Evolutionary conservation across 345 rosid species (phyloP).

Genomic region (Turnera subulata): DNA sequence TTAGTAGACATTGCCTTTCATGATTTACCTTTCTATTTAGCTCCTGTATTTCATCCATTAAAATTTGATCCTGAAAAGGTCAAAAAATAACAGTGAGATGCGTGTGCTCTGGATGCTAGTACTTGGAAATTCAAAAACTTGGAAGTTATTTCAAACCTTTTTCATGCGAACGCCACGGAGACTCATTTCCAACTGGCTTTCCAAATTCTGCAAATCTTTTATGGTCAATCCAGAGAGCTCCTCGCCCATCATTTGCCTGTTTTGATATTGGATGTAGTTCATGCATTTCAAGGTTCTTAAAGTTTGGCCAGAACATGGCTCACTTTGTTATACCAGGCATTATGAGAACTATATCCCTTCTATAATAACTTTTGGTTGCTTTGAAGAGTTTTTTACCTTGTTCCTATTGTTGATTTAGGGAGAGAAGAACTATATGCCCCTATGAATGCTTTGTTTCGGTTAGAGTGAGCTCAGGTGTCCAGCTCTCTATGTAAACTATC

Average conservation of each 20-base stretch:
- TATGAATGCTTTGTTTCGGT: too few relatives aligned
- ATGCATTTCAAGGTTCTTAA: background rate
- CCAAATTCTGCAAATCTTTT: slow-evolving; percentile 53
- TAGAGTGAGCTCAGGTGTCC: too few relatives aligned
- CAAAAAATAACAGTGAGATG: slow-evolving; percentile 15
- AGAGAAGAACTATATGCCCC: too few relatives aligned
- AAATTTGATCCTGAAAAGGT: slow-evolving; percentile 48
- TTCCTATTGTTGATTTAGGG: too few relatives aligned
- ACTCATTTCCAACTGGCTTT: slow-evolving; percentile 51
- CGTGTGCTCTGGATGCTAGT: slow-evolving; percentile 1
- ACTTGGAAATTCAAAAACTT: slow-evolving; percentile 7
- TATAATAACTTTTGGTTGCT: too few relatives aligned
- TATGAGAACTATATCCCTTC: too few relatives aligned
- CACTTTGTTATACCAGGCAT: background rate
- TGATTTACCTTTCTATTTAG: slow-evolving; percentile 47
- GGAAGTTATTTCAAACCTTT: slow-evolving; percentile 40
- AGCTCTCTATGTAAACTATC: too few relatives aligned
- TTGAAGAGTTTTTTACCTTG: too few relatives aligned
- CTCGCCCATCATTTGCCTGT: slow-evolving; percentile 81
- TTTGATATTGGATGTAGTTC: slow-evolving; percentile 14
- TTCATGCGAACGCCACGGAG: slow-evolving; percentile 51
- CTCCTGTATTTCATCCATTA: slow-evolving; percentile 61
- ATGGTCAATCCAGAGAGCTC: slow-evolving; percentile 55
- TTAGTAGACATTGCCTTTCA: slow-evolving; percentile 1
- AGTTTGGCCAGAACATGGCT: background rate